Evolutionary conservation across 2,329 filamentous ascomycete genomes (phyloP).

Genomic region (Xylariaceae sp.): DNA sequence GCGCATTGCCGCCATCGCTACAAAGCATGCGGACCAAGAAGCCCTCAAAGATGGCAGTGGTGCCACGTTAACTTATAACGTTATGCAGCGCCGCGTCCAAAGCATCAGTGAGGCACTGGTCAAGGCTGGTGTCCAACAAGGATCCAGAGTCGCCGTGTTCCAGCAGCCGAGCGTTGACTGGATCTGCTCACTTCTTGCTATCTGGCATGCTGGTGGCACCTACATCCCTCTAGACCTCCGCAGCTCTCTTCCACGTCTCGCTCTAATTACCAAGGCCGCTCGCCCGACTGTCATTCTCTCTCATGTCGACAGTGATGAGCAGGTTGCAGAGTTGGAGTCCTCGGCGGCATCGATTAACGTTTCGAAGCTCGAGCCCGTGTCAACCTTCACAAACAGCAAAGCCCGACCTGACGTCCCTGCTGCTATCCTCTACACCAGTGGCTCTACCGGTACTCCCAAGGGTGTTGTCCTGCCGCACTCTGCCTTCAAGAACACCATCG

Average conservation of each 20-base stretch:
- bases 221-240: constrained; percentile 39
- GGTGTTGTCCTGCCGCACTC: constrained; percentile 26
- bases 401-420: constrained; percentile 2
- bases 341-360: neutral
- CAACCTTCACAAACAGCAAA: neutral
- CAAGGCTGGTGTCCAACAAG: constrained; percentile 4
- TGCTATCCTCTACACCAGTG: constrained; percentile 21
- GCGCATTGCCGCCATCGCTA: constrained; percentile 31
- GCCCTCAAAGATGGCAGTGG: constrained; percentile 16
- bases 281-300: constrained; percentile 1
- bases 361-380: neutral
- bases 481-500: constrained; percentile 25
- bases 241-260: constrained; percentile 9
- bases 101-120: constrained; percentile 23
- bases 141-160: constrained; percentile 34
- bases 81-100: constrained; percentile 29
- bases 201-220: constrained; percentile 32
- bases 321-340: neutral
- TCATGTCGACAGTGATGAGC: constrained; percentile 3
- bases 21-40: neutral
- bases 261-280: neutral
- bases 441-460: constrained; percentile 27
- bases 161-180: constrained; percentile 32
- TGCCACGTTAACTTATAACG: constrained; percentile 28
- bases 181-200: constrained; percentile 36